Evolutionary conservation across 495 filamentous ascomycete genomes (phyloP).

Genomic region (Peziza echinospora): DNA sequence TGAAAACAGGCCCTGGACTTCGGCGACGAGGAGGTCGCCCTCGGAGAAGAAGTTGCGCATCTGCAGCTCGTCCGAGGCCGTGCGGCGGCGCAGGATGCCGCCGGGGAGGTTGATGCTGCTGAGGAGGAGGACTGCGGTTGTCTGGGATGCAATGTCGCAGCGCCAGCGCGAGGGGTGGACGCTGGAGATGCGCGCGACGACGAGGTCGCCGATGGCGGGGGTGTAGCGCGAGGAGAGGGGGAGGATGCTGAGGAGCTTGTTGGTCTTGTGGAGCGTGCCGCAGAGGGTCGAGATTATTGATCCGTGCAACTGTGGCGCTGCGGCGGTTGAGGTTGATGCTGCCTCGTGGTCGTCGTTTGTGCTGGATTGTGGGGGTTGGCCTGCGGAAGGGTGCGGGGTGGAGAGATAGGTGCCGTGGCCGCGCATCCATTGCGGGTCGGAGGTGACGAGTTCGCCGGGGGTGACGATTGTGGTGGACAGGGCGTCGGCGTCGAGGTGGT

Average conservation of each 20-base stretch:
- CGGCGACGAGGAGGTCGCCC: conserved; percentile 72
- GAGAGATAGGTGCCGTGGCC: conserved; percentile 23
- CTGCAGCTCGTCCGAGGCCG: conserved; percentile 83
- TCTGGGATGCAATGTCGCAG: conserved; percentile 69
- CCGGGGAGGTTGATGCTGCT: conserved; percentile 84
- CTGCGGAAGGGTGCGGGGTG: too few relatives aligned
- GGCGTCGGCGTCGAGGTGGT: conserved; percentile 11
- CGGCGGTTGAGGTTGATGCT: conserved; percentile 3
- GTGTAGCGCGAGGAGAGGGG: conserved; percentile 84
- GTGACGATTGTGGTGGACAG: conserved; percentile 42
- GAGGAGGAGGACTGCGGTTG: conserved; percentile 63
- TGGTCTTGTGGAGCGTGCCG: conserved; percentile 70
- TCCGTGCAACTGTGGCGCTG: conserved; percentile 21
- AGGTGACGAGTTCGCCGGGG: conserved; percentile 71
- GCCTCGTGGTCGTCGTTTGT: background rate
- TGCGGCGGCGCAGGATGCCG: conserved; percentile 73
- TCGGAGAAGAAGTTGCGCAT: conserved; percentile 84
- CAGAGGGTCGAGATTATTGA: conserved; percentile 78
- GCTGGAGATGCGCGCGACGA: conserved; percentile 80
- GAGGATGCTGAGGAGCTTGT: conserved; percentile 74
- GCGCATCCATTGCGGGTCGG: conserved; percentile 94
- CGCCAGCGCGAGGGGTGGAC: conserved; percentile 81
- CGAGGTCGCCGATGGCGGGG: conserved; percentile 86
- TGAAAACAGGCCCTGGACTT: conserved; percentile 63
- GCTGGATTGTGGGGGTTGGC: background rate